Evolutionary conservation across 2,329 filamentous ascomycete species (phyloP), one percentile per base, ranked within the genome.

Genomic region (Penicillium rolfsii): DNA sequence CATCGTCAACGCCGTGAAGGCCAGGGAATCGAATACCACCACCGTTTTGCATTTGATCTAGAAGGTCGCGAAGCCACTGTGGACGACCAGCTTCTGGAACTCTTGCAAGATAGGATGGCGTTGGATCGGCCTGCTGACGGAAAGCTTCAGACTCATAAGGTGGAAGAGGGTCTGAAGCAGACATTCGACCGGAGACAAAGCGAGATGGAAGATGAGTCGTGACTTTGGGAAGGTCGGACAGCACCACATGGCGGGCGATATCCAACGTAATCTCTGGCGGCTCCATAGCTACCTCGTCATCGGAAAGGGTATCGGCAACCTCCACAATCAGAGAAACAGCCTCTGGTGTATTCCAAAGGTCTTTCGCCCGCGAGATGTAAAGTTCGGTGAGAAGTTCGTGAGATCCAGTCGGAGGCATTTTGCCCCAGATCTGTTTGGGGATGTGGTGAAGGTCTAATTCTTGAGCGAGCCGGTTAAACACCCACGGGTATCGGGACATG

Each of bases 271-370:
- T 83, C 59, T 81, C 76, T 5, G 75, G 74, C 3, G 76, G 60
- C 75, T 84, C 64, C 74, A 79, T 57, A 70, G 77, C 61, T 73
- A 79, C 62, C 78, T 82, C 63, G 71, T 74, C 69, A 8, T 72
- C 74, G 6, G 79, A 68, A 4, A 85, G 78, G 11, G 83, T 83
- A 63, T 86, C 85, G 48, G 88, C 89, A 16, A 89, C 86, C 69
- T 91, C 87, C 33, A 89, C 83, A 1, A 97, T 84, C 7, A 97
- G 77, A 4, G 82, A 79, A 3, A 84, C 87, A 14, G 86, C 87
- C 69, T 91, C 88, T 0, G 90, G 84, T 4, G 88, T 92, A 72
- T 93, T 93, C 93, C 93, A 97, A 3, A 96, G 80, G 67, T 94
- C 90, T 71, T 93, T 94, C 4, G 90, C 84, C 48, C 90, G 86